Percentiles rank a stretch among this genome's conserved stretches.
phyloP scores from a whole-genome alignment of 352 stramenopile species.

The Phytophthora macrochlamydospora region DNA sequence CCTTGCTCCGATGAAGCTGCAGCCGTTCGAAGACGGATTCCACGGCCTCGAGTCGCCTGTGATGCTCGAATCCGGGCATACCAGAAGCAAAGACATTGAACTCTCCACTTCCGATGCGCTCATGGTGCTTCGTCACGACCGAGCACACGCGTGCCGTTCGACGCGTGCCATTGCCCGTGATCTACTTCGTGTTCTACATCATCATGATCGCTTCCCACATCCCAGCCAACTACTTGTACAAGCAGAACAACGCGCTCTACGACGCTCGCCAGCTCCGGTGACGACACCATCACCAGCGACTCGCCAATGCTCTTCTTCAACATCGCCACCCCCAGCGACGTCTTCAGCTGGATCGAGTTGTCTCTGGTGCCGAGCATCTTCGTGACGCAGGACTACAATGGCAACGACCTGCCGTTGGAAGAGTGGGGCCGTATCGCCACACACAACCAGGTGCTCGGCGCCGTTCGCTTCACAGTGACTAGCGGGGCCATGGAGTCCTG shows the following conservation, averaged over 20 bases:
- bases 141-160: constrained; percentile 33
- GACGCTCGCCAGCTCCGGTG: constrained; percentile 41
- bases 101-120: background rate
- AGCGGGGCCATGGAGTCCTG: constrained; percentile 7
- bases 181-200: constrained; percentile 52
- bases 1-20: background rate
- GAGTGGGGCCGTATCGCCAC: background rate
- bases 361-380: constrained; percentile 41
- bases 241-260: constrained; percentile 40
- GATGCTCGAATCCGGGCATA: background rate
- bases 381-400: constrained; percentile 47
- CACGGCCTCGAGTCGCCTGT: background rate
- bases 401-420: constrained; percentile 9
- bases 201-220: constrained; percentile 55
- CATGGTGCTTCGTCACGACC: constrained; percentile 31
- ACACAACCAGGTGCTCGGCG: constrained; percentile 25
- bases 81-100: background rate
- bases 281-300: constrained; percentile 39
- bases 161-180: constrained; percentile 35
- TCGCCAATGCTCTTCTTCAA: constrained; percentile 46
- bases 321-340: constrained; percentile 28
- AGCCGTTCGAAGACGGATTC: background rate
- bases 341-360: constrained; percentile 44
- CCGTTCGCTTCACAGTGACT: constrained; percentile 19
- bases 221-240: constrained; percentile 38